A percentile compares a stretch with the other conserved stretches of the same genome.
Evolutionary conservation across 1,139 yeast species (phyloP).

Genomic region (Candida mesenterica): DNA sequence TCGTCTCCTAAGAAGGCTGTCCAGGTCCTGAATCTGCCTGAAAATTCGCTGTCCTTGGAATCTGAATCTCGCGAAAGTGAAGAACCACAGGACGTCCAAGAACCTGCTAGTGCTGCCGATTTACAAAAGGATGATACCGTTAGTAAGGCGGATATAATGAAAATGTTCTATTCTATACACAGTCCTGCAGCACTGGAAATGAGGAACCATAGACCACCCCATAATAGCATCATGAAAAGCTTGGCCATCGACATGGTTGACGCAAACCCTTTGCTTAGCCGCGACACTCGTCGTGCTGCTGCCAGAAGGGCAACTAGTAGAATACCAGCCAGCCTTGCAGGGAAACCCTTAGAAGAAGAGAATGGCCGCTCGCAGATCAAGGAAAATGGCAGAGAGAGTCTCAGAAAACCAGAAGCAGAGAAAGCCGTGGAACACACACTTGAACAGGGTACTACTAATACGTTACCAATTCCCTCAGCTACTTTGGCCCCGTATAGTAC

Average conservation of each 20-base stretch:
- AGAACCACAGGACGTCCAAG: no score
- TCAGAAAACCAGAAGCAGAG: neutral
- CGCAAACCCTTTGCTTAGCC: conserved; percentile 10
- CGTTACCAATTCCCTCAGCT: no score
- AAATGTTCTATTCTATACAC: conserved; percentile 5
- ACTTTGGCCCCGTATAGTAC: no score
- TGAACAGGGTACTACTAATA: no score
- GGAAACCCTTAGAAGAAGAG: conserved; percentile 4
- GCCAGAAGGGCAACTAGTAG: conserved; percentile 11
- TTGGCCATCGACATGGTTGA: conserved; percentile 26
- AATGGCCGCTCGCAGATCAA: no score
- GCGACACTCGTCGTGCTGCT: conserved; percentile 9
- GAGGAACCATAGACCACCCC: conserved; percentile 4
- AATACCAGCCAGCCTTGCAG: conserved; percentile 6
- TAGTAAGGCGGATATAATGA: conserved; percentile 4
- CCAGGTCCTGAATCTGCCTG: no score
- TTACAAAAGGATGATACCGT: conserved; percentile 6
- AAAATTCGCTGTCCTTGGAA: no score
- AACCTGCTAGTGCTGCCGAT: no score
- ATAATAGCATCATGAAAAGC: conserved; percentile 16
- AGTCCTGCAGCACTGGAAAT: neutral
- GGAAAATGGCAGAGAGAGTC: neutral
- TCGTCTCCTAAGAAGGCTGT: conserved; percentile 1
- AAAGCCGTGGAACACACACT: neutral
- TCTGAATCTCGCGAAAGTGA: no score